These are phyloP conservation scores for Paecilomyces dactylethromorphus DNA, from an alignment of 2,329 filamentous ascomycete species.

Conservation along the genomic window DNA sequence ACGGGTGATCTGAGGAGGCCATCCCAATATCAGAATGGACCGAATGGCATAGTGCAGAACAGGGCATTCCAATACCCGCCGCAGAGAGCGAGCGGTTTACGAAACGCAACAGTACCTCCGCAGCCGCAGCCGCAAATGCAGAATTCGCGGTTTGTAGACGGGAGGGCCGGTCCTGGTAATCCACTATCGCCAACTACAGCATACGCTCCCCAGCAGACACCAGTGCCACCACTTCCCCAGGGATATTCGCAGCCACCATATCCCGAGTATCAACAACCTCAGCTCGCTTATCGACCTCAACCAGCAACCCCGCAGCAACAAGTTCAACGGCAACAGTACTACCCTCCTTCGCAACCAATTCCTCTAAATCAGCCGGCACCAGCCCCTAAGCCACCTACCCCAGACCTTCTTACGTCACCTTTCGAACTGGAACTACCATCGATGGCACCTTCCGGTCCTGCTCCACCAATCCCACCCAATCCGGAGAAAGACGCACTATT, in stretches of 20 bases:
- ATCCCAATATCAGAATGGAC: slow-evolving; percentile 8
- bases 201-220: slow-evolving; percentile 3
- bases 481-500: slow-evolving; percentile 89
- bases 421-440: slow-evolving; percentile 54
- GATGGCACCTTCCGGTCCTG: slow-evolving; percentile 39
- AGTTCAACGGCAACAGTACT: slow-evolving; percentile 12
- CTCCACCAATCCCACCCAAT: slow-evolving; percentile 88
- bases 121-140: slow-evolving; percentile 5
- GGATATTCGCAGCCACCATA: slow-evolving; percentile 6
- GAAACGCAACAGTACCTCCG: slow-evolving; percentile 2
- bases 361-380: slow-evolving; percentile 18
- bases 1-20: slow-evolving; percentile 11
- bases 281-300: slow-evolving; percentile 15
- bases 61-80: slow-evolving; percentile 20
- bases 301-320: slow-evolving; percentile 9
- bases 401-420: slow-evolving; percentile 57
- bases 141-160: neutral
- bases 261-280: slow-evolving; percentile 19
- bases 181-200: neutral
- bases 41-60: slow-evolving; percentile 4
- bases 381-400: slow-evolving; percentile 30
- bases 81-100: slow-evolving; percentile 19
- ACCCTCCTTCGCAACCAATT: slow-evolving; percentile 12
- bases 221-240: slow-evolving; percentile 1
- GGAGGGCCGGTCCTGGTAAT: neutral